A percentile compares a stretch with the other conserved stretches of the same genome.
Evolutionary conservation across 441 rosid genomes (phyloP).

Genomic region (Croton laevigatus): DNA sequence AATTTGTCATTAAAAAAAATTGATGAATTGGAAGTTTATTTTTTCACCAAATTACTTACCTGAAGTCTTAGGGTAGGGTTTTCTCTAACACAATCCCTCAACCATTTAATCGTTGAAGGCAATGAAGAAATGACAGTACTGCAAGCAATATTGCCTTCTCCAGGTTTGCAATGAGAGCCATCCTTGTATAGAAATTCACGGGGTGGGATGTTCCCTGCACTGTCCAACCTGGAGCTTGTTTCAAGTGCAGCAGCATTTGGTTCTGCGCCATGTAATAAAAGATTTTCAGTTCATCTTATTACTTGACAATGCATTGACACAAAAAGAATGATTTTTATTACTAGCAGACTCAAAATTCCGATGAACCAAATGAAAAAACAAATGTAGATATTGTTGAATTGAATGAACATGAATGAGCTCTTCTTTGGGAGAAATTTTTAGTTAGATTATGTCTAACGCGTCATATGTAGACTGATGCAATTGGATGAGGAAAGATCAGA

Average conservation of each 20-base stretch:
- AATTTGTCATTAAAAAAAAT: constrained; percentile 19
- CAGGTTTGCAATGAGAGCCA: constrained; percentile 39
- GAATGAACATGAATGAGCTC: neutral
- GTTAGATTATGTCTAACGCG: too few relatives aligned
- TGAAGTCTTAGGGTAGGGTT: constrained; percentile 67
- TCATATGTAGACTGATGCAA: too few relatives aligned
- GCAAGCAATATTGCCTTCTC: constrained; percentile 33
- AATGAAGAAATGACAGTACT: constrained; percentile 70
- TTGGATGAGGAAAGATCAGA: too few relatives aligned
- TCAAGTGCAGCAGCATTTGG: constrained; percentile 40
- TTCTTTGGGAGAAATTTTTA: neutral
- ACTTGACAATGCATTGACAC: neutral
- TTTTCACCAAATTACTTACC: constrained; percentile 32
- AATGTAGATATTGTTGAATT: neutral
- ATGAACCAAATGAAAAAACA: neutral
- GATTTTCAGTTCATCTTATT: neutral
- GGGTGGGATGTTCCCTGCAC: constrained; percentile 38
- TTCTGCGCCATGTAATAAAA: constrained; percentile 14
- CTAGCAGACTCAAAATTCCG: neutral
- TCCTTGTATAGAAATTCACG: constrained; percentile 50
- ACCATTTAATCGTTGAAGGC: constrained; percentile 79
- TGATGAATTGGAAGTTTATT: neutral
- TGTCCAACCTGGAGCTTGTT: constrained; percentile 31
- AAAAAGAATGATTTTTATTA: neutral
- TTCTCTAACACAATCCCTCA: constrained; percentile 66